These are phyloP conservation scores for Pseudogymnoascus sp. DNA, from an alignment of 2,329 filamentous ascomycete species.

Conservation along the genomic window DNA sequence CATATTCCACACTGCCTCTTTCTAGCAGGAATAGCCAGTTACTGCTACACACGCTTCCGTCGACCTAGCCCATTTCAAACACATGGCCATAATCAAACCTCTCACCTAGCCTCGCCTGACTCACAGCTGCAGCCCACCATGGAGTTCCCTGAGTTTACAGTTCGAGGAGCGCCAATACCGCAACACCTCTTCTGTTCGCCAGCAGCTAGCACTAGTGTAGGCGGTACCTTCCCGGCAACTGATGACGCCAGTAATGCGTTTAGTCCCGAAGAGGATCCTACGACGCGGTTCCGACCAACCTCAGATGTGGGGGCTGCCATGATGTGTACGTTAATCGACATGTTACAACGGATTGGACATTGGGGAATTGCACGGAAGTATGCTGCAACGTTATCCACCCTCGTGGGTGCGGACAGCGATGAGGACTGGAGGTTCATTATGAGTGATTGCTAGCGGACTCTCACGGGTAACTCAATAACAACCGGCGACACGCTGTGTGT, in stretches of 20 bases:
- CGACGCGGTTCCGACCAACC: neutral
- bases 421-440: neutral
- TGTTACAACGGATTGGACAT: conserved; percentile 13
- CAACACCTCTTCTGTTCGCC: conserved; percentile 13
- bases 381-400: conserved; percentile 9
- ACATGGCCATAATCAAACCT: neutral
- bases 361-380: conserved; percentile 14
- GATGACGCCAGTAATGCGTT: neutral
- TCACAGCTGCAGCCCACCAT: neutral
- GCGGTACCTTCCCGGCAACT: neutral
- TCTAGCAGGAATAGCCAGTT: conserved; percentile 11
- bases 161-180: conserved; percentile 2
- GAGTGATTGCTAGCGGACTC: neutral
- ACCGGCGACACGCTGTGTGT: neutral
- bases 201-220: neutral
- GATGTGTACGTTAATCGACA: conserved; percentile 11
- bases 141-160: conserved; percentile 12
- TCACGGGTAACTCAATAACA: neutral
- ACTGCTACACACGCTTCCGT: conserved; percentile 14
- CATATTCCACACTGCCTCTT: conserved; percentile 17
- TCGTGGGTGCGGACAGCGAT: conserved; percentile 8
- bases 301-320: neutral
- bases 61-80: neutral
- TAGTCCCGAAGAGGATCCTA: neutral
- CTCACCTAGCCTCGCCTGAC: neutral